A percentile compares a stretch with the other conserved stretches of the same genome.
Conservation (phyloP, 495 filamentous ascomycete genomes). For the Penicillium flavigenum region DNA sequence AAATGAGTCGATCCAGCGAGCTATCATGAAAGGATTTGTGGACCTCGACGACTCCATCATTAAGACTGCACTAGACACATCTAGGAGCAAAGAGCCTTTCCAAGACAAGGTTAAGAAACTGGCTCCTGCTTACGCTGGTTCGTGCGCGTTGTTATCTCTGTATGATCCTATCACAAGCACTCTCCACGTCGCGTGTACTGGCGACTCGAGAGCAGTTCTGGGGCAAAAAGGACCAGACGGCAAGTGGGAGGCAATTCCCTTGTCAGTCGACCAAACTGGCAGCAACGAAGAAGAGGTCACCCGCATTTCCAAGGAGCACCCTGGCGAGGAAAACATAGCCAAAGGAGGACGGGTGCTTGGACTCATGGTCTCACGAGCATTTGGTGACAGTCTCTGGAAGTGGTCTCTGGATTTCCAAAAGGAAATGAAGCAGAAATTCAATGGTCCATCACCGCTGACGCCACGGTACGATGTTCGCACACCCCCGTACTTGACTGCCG, state of each 20-base stretch:
- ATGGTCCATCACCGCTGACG: conserved; percentile 42
- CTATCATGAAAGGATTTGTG: conserved; percentile 49
- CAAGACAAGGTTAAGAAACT: conserved; percentile 36
- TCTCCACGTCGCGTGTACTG: conserved; percentile 58
- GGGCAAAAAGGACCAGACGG: conserved; percentile 47
- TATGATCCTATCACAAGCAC: conserved; percentile 50
- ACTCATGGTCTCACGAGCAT: conserved; percentile 56
- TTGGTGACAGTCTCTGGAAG: conserved; percentile 66
- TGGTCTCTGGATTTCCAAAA: conserved; percentile 52
- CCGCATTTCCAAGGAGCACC: conserved; percentile 54
- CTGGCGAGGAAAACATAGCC: conserved; percentile 54
- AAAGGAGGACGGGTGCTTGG: conserved; percentile 58
- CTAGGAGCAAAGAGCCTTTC: conserved; percentile 24
- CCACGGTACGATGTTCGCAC: conserved; percentile 42
- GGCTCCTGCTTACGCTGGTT: conserved; percentile 52
- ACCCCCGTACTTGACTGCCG: conserved; percentile 65
- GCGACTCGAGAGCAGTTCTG: conserved; percentile 61
- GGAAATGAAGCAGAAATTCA: conserved; percentile 45
- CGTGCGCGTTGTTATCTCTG: conserved; percentile 59
- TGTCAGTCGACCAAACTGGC: conserved; percentile 62
- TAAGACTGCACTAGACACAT: conserved; percentile 34
- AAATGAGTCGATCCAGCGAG: conserved; percentile 36
- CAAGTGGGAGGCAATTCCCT: conserved; percentile 47
- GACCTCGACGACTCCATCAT: conserved; percentile 52
- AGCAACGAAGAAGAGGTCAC: conserved; percentile 51